Evolutionary conservation across 176 grass and related monocot species (phyloP).

Genomic region (maize (Zea mays)): DNA sequence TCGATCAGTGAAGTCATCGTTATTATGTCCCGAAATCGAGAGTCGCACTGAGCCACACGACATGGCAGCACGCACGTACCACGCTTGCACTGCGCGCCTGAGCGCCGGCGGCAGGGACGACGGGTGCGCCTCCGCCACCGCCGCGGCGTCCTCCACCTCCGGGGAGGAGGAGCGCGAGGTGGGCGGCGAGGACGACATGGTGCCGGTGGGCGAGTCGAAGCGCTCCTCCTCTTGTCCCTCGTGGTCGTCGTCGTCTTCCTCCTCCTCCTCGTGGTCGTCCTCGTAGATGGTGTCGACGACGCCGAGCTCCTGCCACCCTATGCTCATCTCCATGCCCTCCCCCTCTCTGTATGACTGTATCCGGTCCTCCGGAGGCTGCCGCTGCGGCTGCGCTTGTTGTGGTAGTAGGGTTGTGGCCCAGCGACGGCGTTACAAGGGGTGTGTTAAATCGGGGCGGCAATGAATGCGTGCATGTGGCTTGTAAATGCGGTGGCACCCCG

Average conservation of each 20-base stretch:
- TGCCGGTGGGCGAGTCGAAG: slow-evolving; percentile 69
- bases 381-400: slow-evolving; percentile 13
- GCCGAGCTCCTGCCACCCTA: slow-evolving; percentile 73
- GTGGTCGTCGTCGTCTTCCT: slow-evolving; percentile 10
- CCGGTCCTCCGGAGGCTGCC: neutral
- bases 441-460: slow-evolving; percentile 61
- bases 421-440: slow-evolving; percentile 24
- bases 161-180: slow-evolving; percentile 44
- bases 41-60: neutral
- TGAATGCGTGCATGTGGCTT: slow-evolving; percentile 94
- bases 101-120: slow-evolving; percentile 52
- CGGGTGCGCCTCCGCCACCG: neutral
- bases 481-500: slow-evolving; percentile 68
- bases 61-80: slow-evolving; percentile 38
- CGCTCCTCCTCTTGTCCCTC: slow-evolving; percentile 51
- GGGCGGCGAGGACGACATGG: slow-evolving; percentile 37
- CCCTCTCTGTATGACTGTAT: neutral
- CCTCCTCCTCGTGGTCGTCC: slow-evolving; percentile 74
- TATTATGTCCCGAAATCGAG: neutral
- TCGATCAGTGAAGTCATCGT: neutral
- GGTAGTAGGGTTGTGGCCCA: slow-evolving; percentile 5
- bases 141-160: neutral
- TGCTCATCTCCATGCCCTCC: slow-evolving; percentile 53
- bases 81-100: slow-evolving; percentile 50
- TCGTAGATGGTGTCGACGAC: slow-evolving; percentile 98